Evolutionary conservation across 331 rosid species (phyloP).

Genomic region (Spiraea crenata): DNA sequence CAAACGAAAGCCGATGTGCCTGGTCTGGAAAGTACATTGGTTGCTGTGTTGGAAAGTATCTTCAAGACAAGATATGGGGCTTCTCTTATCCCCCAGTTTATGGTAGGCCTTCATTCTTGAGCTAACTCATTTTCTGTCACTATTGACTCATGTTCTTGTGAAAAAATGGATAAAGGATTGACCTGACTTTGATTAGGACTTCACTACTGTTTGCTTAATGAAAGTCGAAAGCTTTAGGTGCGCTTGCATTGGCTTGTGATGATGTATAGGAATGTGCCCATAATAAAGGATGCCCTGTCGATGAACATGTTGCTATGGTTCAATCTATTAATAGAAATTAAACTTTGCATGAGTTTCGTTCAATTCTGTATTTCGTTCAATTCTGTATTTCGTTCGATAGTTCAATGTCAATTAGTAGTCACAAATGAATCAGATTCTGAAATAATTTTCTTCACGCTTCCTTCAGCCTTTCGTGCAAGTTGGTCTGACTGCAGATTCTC

Average conservation of each 20-base stretch:
- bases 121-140: background rate
- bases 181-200: background rate
- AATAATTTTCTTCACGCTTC: conserved; percentile 23
- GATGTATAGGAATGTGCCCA: conserved; percentile 1
- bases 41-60: conserved; percentile 70
- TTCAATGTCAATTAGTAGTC: background rate
- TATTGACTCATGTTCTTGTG: background rate
- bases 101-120: conserved; percentile 47
- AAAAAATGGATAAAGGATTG: background rate
- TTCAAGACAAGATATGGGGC: conserved; percentile 92
- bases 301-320: conserved; percentile 1
- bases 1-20: conserved; percentile 72
- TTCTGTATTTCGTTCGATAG: too few species aligned
- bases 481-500: conserved; percentile 85
- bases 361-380: too few species aligned
- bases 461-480: conserved; percentile 78
- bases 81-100: conserved; percentile 69
- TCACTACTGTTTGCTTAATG: background rate
- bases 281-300: background rate
- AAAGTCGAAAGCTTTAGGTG: background rate
- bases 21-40: conserved; percentile 57
- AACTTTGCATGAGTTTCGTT: background rate
- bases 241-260: background rate
- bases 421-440: background rate
- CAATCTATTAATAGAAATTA: background rate